Evolutionary conservation across 345 rosid genomes (phyloP).

Genomic region (Citrus sp.): DNA sequence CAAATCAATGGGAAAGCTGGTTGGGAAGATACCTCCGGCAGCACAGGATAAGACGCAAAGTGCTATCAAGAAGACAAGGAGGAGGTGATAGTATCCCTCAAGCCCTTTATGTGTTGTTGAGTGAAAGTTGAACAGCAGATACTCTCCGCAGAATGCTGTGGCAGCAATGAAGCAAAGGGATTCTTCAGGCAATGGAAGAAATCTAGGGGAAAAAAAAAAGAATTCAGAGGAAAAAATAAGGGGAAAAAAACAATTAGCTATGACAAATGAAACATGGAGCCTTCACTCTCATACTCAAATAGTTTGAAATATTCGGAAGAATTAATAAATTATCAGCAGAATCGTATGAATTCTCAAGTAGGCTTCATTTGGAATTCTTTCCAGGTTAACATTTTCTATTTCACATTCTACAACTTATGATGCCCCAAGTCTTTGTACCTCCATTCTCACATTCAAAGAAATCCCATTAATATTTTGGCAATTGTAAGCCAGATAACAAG

Average conservation of each 20-base stretch:
- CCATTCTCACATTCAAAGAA: background rate
- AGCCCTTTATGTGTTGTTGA: constrained; percentile 95
- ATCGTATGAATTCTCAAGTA: background rate
- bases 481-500: background rate
- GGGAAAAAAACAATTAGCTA: background rate
- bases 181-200: constrained; percentile 71
- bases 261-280: background rate
- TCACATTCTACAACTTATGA: background rate
- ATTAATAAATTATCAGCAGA: background rate
- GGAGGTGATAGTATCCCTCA: constrained; percentile 92
- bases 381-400: background rate
- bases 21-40: constrained; percentile 72
- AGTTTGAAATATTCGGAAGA: background rate
- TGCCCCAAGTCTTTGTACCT: background rate
- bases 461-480: background rate
- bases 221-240: background rate
- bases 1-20: constrained; percentile 79
- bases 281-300: background rate
- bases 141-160: constrained; percentile 79
- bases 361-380: background rate
- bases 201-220: constrained; percentile 33
- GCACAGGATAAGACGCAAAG: constrained; percentile 61
- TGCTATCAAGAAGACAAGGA: constrained; percentile 72
- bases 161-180: constrained; percentile 73
- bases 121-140: constrained; percentile 84